Percentiles rank a stretch among this genome's conserved stretches.
phyloP scores from a whole-genome alignment of 148 eudicot species.

The Suaeda aralocaspica region DNA sequence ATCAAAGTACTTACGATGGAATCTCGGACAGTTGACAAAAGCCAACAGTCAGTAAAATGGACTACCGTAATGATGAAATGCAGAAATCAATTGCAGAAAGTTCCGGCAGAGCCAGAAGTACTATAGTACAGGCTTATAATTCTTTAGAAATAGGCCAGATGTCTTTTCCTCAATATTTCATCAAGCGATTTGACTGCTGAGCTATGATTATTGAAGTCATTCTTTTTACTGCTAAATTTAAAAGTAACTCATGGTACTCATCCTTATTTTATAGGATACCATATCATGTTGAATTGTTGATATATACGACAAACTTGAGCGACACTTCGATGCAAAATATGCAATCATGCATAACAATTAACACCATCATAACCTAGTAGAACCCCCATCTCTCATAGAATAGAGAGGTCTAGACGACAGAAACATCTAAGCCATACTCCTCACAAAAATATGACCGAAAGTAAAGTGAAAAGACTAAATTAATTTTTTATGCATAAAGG shows the following conservation, averaged over 20 bases:
- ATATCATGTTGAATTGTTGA: too few species aligned
- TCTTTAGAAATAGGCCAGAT: not conserved
- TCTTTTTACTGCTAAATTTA: too few species aligned
- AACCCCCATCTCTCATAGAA: not conserved
- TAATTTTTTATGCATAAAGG: not conserved
- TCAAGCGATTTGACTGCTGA: too few species aligned
- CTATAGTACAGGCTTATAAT: not conserved
- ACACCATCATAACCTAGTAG: not conserved
- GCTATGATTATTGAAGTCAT: too few species aligned
- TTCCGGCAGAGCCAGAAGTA: not conserved
- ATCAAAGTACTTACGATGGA: not conserved
- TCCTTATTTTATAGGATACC: too few species aligned
- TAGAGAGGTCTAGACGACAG: not conserved
- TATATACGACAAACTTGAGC: too few species aligned
- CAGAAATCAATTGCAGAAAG: not conserved
- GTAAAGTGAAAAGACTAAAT: not conserved
- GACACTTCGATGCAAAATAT: not conserved
- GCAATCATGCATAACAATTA: not conserved
- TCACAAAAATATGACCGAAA: not conserved
- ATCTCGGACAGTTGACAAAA: not conserved
- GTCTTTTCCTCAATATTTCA: too few species aligned
- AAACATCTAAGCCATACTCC: too few species aligned
- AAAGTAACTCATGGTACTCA: too few species aligned
- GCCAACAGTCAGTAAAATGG: not conserved
- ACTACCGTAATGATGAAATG: not conserved